Evolutionary conservation across 2,329 filamentous ascomycete species (phyloP), one percentile per base, ranked within the genome.

Genomic region (Stagonosporopsis cucurbitacearum): DNA sequence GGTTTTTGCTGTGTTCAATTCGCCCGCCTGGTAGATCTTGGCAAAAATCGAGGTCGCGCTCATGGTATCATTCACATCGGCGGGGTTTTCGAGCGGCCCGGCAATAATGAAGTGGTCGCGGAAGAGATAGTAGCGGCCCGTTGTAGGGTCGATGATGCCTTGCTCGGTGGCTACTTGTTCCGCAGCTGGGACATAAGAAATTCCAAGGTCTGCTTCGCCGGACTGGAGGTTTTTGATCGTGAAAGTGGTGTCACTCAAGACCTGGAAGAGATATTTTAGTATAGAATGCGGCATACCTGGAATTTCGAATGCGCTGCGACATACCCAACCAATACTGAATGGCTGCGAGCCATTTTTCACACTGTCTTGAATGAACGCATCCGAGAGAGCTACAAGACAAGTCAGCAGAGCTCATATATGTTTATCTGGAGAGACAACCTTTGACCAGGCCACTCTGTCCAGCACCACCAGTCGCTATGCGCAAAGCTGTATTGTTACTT

Each of bases 41-140:
- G 71, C 68, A 47, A 77, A 78, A 19, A 70, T 77, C n/a, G 62
- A 68, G 4, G 58, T 37, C 26, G 75, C 72, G 36, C 76, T 68
- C 15, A 64, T 52, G 4, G 42, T 37, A n/a, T 69, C 58, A 19
- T 69, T 65, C 7, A 78, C 57, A 0, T 70, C 70, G 6, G 74
- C 75, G 2, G 72, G 71, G 57, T 78, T 79, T 19, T 61, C 58
- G 11, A 8, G 66, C 58, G 67, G 74, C 15, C 79, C 80, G 4
- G 77, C 73, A 2, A 82, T 74, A 28, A 80, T 65, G 57, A 81
- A 81, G 52, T 81, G 79, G 48, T 82, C 80, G 4, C 77, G 77
- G 65, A 78, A 82, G 8, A 74, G 71, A 57, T 81, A 80, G 32
- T 78, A 77, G 37, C 75, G 75, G 3, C 64, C 46, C 9, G 36